Base-by-base conservation (phyloP, 192 early-diverging fungal genomes). In the Chytriomyces sp. region DNA sequence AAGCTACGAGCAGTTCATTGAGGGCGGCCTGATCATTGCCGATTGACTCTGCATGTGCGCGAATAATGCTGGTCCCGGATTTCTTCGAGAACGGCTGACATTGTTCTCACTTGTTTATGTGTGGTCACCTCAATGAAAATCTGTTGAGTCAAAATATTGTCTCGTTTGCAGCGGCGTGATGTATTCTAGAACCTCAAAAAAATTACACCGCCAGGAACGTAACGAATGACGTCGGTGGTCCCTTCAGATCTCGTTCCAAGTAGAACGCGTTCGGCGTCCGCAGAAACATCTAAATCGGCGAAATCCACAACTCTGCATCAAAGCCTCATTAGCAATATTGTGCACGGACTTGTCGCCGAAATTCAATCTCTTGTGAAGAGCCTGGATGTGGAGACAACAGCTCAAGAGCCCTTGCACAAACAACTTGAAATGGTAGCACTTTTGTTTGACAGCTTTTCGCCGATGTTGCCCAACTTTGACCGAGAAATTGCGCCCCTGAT, bases 1-100 rank as follows among this genome's bases (percentile, higher is more conserved):
- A 60, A 70, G 69, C 69, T 70, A n/a, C 7, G 20, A 8, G 10
- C 69, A 50, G 16, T 16, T 59, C 9, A 16, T 20, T 70, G 69
- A 10, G 69, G 69, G 35, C 35, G 2, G 2, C 35, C 35, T 3
- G 35, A 2, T 35, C 2, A 35, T 35, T 35, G 35, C 35, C 35
- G 3, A 2, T 35, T 35, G 35, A 3, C 4, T 35, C 35, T 0
- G 35, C 0, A 16, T 59, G 13, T 7, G 26, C 49, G 20, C 69
- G 23, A 26, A 16, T 57, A 57, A 16, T 57, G 13, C 5, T 49
- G 5, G 35, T 57, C 57, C 69, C 69, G 57, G 20, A 70, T 26
- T 35, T 70, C 69, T 70, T 23, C 48, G 13, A 50, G 69, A 20
- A 70, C 57, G 57, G 57, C 18, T 2, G 57, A 23, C 57, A 23